Percentiles rank a stretch among this genome's conserved stretches.
phyloP scores from a whole-genome alignment of 805 yeast genomes.

The Myxozyma sirexii region DNA sequence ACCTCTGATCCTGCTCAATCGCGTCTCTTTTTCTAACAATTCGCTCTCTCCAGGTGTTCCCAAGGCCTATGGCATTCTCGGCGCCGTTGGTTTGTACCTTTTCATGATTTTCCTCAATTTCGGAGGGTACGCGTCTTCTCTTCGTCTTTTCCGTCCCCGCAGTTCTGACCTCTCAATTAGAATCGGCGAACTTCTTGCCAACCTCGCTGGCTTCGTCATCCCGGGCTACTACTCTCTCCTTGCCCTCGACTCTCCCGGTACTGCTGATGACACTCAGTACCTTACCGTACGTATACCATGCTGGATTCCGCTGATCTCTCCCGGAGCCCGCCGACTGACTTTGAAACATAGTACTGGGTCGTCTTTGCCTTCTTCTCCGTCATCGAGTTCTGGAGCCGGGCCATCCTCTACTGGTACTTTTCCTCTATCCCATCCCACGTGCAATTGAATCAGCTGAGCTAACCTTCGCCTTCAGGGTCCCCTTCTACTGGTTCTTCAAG shows the following conservation, averaged over 20 bases:
- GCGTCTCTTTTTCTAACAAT: background rate
- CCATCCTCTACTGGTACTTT: slow-evolving; percentile 77
- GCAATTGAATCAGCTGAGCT: background rate
- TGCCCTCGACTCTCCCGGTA: slow-evolving; percentile 73
- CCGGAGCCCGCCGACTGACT: background rate
- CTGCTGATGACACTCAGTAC: slow-evolving; percentile 81
- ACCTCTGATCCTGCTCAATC: background rate
- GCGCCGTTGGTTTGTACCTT: slow-evolving; percentile 65
- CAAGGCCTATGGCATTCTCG: slow-evolving; percentile 81
- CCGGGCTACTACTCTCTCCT: slow-evolving; percentile 88
- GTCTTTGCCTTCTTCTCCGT: slow-evolving; percentile 92
- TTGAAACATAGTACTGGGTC: slow-evolving; percentile 72
- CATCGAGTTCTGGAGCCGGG: slow-evolving; percentile 92
- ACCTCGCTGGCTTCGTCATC: slow-evolving; percentile 84
- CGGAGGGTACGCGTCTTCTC: slow-evolving; percentile 59
- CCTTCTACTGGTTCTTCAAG: slow-evolving; percentile 94
- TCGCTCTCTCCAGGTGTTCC: slow-evolving; percentile 50
- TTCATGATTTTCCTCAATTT: slow-evolving; percentile 81
- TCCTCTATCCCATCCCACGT: background rate
- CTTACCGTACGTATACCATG: slow-evolving; percentile 43
- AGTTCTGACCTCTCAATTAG: slow-evolving; percentile 9
- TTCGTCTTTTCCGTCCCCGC: background rate
- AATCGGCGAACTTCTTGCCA: slow-evolving; percentile 89
- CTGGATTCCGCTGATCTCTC: too few relatives aligned
- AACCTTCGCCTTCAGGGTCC: slow-evolving; percentile 48